Conservation (phyloP, 257 asterid genomes). For the Solanum etuberosum region DNA sequence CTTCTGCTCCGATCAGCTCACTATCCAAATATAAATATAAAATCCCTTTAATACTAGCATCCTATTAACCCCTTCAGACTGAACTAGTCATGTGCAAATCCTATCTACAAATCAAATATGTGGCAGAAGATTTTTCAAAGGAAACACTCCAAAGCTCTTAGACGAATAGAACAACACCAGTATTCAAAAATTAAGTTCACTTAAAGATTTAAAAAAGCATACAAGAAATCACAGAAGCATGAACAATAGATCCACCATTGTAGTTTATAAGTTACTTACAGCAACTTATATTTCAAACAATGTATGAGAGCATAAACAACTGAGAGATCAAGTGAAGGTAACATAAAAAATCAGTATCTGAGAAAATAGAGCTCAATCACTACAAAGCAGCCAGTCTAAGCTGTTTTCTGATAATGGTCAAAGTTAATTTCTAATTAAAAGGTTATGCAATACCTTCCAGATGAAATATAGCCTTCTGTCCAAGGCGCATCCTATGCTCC, state of each 20-base stretch:
- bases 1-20: neutral
- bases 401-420: neutral
- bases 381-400: neutral
- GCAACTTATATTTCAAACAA: neutral
- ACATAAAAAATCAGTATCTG: neutral
- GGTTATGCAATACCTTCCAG: slow-evolving; percentile 65
- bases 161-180: neutral
- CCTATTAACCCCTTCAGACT: neutral
- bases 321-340: neutral
- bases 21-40: neutral
- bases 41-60: neutral
- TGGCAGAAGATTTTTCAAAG: neutral
- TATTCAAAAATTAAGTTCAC: neutral
- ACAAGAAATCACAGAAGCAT: too few species aligned
- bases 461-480: slow-evolving; percentile 97
- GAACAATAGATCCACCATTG: neutral
- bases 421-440: neutral
- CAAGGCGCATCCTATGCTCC: slow-evolving; percentile 91
- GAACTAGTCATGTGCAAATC: neutral
- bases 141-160: neutral
- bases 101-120: neutral
- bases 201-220: neutral
- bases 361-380: neutral
- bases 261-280: neutral
- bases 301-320: neutral